These are phyloP conservation scores for Saccharomyces hybrid DNA, from an alignment of 1,139 yeast genomes.

Conservation along the genomic window DNA sequence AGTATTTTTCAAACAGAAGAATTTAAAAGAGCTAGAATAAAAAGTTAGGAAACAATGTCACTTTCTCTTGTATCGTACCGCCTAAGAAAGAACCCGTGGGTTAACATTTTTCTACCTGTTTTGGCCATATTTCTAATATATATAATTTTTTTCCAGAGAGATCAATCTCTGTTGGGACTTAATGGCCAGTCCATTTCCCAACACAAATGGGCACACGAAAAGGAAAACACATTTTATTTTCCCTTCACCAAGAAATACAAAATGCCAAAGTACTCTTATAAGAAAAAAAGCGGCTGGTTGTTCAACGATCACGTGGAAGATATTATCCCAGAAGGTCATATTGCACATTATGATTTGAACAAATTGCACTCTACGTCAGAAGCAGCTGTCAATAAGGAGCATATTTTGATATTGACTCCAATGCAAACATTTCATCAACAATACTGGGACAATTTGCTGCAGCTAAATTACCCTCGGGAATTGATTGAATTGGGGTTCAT, in stretches of 20 bases:
- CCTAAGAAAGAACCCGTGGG: conserved; percentile 22
- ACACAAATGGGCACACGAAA: conserved; percentile 32
- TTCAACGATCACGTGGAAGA: conserved; percentile 41
- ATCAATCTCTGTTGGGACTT: conserved; percentile 20
- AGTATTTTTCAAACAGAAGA: conserved; percentile 1
- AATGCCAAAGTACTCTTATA: conserved; percentile 43
- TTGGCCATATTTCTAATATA: conserved; percentile 16
- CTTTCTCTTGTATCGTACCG: conserved; percentile 17
- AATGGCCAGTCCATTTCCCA: conserved; percentile 20
- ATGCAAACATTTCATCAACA: conserved; percentile 75
- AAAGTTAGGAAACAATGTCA: conserved; percentile 1
- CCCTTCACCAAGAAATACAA: conserved; percentile 29
- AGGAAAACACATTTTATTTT: conserved; percentile 30
- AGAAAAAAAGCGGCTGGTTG: conserved; percentile 37
- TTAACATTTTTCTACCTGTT: conserved; percentile 20
- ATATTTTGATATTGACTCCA: conserved; percentile 78
- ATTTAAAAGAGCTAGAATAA: background rate
- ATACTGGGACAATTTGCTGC: conserved; percentile 78
- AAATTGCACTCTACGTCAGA: conserved; percentile 59
- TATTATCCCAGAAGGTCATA: conserved; percentile 64
- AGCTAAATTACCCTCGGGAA: conserved; percentile 73
- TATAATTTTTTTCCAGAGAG: conserved; percentile 17
- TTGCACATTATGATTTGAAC: conserved; percentile 78
- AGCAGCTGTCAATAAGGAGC: conserved; percentile 68
- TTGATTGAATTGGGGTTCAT: conserved; percentile 85